phyloP scores from a whole-genome alignment of 2,329 filamentous ascomycete species.

The Lithohypha guttulata region DNA sequence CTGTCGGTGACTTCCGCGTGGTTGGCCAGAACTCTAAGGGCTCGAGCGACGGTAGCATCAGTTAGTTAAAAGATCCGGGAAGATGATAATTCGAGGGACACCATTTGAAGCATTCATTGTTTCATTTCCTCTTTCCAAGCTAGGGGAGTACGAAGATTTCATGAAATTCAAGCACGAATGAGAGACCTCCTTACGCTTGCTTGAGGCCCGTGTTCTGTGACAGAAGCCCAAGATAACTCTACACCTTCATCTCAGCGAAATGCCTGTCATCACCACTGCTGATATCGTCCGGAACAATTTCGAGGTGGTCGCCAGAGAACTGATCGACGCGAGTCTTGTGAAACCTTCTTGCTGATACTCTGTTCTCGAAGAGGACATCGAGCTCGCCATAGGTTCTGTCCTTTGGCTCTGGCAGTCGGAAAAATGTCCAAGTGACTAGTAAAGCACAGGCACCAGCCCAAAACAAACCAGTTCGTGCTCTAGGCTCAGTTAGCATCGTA shows the following conservation, averaged over 20 bases:
- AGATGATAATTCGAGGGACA: too few species aligned
- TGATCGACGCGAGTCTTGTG: constrained; percentile 24
- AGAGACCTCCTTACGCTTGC: too few species aligned
- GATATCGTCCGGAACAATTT: constrained; percentile 8
- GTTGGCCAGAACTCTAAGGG: too few species aligned
- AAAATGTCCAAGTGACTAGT: constrained; percentile 30
- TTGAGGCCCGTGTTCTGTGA: too few species aligned
- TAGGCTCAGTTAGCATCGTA: background rate
- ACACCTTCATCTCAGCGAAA: background rate
- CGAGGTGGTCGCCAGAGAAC: constrained; percentile 10
- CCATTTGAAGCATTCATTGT: too few species aligned
- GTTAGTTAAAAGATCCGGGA: too few species aligned
- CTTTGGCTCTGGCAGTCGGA: constrained; percentile 34
- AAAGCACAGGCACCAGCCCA: constrained; percentile 28
- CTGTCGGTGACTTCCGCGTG: too few species aligned
- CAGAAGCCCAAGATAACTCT: too few species aligned
- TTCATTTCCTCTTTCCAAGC: too few species aligned
- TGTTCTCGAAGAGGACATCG: constrained; percentile 32
- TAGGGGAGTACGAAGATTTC: too few species aligned
- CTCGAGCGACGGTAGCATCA: too few species aligned
- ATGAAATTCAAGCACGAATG: too few species aligned
- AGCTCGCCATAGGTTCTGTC: constrained; percentile 31
- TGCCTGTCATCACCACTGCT: constrained; percentile 5
- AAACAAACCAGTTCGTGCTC: constrained; percentile 28
- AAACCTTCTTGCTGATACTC: constrained; percentile 29